phyloP scores from a whole-genome alignment of 179 eudicot species.

The Actinidia polygama region DNA sequence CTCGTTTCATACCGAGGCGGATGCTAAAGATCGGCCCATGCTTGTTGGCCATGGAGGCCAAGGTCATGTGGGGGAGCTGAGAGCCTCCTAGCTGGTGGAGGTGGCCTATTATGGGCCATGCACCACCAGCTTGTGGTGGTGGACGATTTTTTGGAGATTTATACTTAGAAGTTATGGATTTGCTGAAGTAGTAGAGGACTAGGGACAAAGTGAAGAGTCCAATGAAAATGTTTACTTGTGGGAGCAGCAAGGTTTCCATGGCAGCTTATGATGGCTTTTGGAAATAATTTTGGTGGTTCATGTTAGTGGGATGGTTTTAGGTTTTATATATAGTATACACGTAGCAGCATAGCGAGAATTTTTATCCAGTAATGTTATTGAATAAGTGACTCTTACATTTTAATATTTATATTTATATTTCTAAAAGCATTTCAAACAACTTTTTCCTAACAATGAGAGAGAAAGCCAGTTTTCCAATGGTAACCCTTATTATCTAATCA shows the following conservation, averaged over 20 bases:
- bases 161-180: not conserved
- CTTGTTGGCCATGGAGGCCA: constrained; percentile 27
- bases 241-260: not conserved
- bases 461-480: too few relatives aligned
- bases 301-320: not conserved
- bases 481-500: too few relatives aligned
- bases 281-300: not conserved
- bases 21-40: constrained; percentile 36
- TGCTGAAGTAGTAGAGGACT: not conserved
- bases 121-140: constrained; percentile 31
- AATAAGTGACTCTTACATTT: too few relatives aligned
- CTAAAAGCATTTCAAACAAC: too few relatives aligned
- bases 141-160: constrained; percentile 19
- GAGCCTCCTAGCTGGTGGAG: constrained; percentile 23
- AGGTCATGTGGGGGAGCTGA: constrained; percentile 20
- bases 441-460: too few relatives aligned
- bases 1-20: constrained; percentile 22
- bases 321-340: not conserved
- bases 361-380: too few relatives aligned
- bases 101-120: constrained; percentile 40
- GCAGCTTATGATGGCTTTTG: not conserved
- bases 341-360: too few relatives aligned
- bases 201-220: not conserved
- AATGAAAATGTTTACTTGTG: not conserved
- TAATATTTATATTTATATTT: too few relatives aligned